Evolutionary conservation across 805 yeast genomes (phyloP).

Genomic region (Maudiozyma serrabonitensis): DNA sequence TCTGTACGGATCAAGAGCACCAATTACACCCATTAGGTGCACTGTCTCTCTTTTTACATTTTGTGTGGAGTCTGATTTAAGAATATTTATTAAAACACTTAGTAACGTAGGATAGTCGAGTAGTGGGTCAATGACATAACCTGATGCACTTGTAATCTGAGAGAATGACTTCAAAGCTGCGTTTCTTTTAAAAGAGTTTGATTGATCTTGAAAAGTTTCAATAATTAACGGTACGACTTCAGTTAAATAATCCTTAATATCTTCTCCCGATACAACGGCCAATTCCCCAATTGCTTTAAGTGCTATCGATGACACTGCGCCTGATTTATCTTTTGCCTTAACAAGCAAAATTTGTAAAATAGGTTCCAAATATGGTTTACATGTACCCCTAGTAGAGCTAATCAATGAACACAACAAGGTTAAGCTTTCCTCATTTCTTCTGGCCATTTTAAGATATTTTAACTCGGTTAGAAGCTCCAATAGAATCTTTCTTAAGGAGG

Average conservation of each 20-base stretch:
- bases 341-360: conserved; percentile 75
- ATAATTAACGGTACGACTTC: conserved; percentile 76
- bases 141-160: conserved; percentile 78
- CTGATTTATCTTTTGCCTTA: conserved; percentile 55
- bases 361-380: conserved; percentile 83
- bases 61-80: conserved; percentile 69
- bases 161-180: conserved; percentile 81
- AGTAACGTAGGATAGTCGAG: conserved; percentile 80
- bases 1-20: conserved; percentile 91
- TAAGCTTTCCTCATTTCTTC: conserved; percentile 79
- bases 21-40: conserved; percentile 75
- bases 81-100: conserved; percentile 64
- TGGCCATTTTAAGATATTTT: conserved; percentile 64
- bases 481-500: conserved; percentile 73
- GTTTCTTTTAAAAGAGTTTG: conserved; percentile 71
- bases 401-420: conserved; percentile 61
- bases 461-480: conserved; percentile 75
- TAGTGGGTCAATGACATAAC: conserved; percentile 87
- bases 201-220: conserved; percentile 83
- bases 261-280: conserved; percentile 79
- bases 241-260: conserved; percentile 57
- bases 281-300: conserved; percentile 80
- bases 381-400: conserved; percentile 62
- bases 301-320: conserved; percentile 76
- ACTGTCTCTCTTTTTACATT: conserved; percentile 78